These are phyloP conservation scores for Phoma herbarum DNA, from an alignment of 2,329 filamentous ascomycete species.

Conservation along the genomic window DNA sequence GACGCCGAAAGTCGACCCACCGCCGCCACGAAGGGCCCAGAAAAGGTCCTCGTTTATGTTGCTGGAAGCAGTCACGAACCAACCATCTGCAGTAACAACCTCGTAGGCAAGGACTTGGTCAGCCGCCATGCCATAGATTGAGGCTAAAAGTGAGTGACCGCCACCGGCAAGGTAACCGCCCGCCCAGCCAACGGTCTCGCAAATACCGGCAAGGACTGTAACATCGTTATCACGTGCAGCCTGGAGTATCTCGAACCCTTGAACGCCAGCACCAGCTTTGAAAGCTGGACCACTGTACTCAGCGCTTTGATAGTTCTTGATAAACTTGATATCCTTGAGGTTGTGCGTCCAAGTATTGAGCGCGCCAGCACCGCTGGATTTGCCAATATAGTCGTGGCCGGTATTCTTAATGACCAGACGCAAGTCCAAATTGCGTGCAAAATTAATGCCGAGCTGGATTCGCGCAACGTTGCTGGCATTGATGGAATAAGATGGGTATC, in stretches of 20 bases:
- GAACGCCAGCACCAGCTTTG: slow-evolving; percentile 47
- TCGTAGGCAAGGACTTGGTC: slow-evolving; percentile 43
- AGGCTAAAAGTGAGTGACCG: slow-evolving; percentile 39
- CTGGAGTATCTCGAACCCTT: slow-evolving; percentile 37
- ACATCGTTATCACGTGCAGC: background rate
- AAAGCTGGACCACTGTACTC: slow-evolving; percentile 46
- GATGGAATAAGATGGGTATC: slow-evolving; percentile 47
- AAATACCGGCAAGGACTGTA: background rate
- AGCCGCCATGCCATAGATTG: slow-evolving; percentile 11
- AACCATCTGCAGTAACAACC: slow-evolving; percentile 51
- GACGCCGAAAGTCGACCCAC: slow-evolving; percentile 44
- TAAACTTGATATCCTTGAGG: slow-evolving; percentile 45
- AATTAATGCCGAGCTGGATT: slow-evolving; percentile 47
- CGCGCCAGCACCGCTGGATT: slow-evolving; percentile 46
- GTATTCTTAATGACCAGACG: slow-evolving; percentile 48
- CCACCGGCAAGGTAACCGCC: slow-evolving; percentile 55
- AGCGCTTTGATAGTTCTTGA: slow-evolving; percentile 12
- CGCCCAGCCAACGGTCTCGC: slow-evolving; percentile 50
- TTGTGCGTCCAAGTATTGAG: slow-evolving; percentile 51
- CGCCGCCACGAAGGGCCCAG: slow-evolving; percentile 49
- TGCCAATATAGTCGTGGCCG: slow-evolving; percentile 47
- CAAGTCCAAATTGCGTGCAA: slow-evolving; percentile 44
- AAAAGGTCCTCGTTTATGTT: slow-evolving; percentile 50
- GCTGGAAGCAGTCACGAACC: slow-evolving; percentile 41
- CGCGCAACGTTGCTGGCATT: slow-evolving; percentile 45